A percentile compares a stretch with the other conserved stretches of the same genome.
phyloP scores from a whole-genome alignment of 2,329 filamentous ascomycete genomes.

The Emydomyces testavorans region DNA sequence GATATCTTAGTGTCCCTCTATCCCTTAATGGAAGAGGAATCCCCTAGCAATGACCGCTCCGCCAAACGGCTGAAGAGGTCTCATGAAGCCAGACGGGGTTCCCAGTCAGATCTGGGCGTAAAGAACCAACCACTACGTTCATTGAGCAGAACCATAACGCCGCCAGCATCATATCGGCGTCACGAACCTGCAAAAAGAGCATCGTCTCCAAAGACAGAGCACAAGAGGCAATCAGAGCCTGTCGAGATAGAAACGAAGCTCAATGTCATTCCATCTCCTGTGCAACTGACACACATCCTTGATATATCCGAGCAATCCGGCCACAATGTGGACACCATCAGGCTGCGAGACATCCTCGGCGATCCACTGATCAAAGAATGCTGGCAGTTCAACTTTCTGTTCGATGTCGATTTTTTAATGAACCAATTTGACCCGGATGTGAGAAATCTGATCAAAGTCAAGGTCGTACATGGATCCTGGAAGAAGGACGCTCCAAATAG shows the following conservation, averaged over 20 bases:
- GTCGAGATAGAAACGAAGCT: background rate
- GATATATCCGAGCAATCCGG: conserved; percentile 45
- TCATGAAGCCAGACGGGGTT: background rate
- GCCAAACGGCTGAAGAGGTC: conserved; percentile 15
- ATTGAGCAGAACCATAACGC: conserved; percentile 25
- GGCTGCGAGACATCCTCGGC: conserved; percentile 56
- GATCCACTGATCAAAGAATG: conserved; percentile 59
- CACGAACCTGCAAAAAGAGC: background rate
- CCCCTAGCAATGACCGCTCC: conserved; percentile 2
- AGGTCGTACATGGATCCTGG: conserved; percentile 54
- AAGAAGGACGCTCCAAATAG: conserved; percentile 54
- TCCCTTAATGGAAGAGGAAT: background rate
- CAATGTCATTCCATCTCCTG: conserved; percentile 46
- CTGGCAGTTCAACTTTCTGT: conserved; percentile 47
- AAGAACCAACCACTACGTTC: conserved; percentile 19
- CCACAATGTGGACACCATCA: conserved; percentile 55
- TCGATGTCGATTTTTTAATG: conserved; percentile 51
- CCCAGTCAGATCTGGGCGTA: background rate
- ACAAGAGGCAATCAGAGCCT: background rate
- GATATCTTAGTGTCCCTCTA: too few relatives aligned
- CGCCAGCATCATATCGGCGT: conserved; percentile 18
- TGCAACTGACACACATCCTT: conserved; percentile 58
- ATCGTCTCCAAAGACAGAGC: background rate
- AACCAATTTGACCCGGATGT: conserved; percentile 48
- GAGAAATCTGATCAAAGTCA: conserved; percentile 41